Percentiles rank a stretch among this genome's conserved stretches.
phyloP scores from a whole-genome alignment of 257 asterid genomes.

The Rehmannia glutinosa region DNA sequence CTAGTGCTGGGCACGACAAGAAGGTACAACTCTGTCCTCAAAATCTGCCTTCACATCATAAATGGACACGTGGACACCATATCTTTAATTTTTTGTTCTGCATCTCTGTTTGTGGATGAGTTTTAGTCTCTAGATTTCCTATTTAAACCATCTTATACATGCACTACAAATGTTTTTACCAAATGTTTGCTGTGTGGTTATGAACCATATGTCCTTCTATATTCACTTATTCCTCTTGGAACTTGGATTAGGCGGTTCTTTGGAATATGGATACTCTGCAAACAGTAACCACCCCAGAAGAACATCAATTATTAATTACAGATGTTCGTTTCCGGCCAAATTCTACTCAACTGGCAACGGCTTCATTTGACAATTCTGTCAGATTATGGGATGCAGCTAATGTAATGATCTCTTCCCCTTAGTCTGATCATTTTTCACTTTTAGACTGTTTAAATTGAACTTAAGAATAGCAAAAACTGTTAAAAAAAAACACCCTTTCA shows the following conservation, averaged over 20 bases:
- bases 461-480: not conserved
- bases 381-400: slow-evolving; percentile 98
- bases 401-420: slow-evolving; percentile 40
- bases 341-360: slow-evolving; percentile 84
- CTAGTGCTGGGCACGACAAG: slow-evolving; percentile 97
- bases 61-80: not conserved
- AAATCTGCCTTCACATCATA: not conserved
- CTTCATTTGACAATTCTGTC: slow-evolving; percentile 86
- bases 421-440: not conserved
- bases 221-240: not conserved
- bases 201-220: not conserved
- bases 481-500: not conserved
- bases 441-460: not conserved
- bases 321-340: slow-evolving; percentile 97
- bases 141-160: not conserved
- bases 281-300: slow-evolving; percentile 62
- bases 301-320: slow-evolving; percentile 73
- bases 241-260: slow-evolving; percentile 67
- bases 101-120: not conserved
- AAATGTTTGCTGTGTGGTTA: not conserved
- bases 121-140: not conserved
- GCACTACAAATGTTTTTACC: not conserved
- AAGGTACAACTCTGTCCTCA: slow-evolving; percentile 43
- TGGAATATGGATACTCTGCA: slow-evolving; percentile 97
- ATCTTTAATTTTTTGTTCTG: not conserved